A percentile compares a stretch with the other conserved stretches of the same genome.
Conservation (phyloP, 2,329 filamentous ascomycete genomes). For the Ploettnerulaceae sp. region DNA sequence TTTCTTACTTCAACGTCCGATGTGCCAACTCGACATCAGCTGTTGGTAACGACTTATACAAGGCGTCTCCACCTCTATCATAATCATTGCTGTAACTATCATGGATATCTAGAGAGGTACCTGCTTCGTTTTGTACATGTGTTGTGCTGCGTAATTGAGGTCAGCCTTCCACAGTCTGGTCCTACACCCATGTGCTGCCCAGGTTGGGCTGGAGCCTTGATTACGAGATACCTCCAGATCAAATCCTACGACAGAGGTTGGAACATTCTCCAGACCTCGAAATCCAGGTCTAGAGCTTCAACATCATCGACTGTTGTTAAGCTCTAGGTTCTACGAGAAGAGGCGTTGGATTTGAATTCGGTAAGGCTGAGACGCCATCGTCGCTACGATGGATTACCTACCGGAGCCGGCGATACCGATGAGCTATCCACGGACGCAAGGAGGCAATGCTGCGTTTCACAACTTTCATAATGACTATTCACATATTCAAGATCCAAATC, state of each 20-base stretch:
- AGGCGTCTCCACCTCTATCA: slow-evolving; percentile 4
- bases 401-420: slow-evolving; percentile 24
- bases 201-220: not conserved
- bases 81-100: not conserved
- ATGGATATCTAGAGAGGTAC: slow-evolving; percentile 3
- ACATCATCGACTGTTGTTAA: no score
- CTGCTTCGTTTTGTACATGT: slow-evolving; percentile 1
- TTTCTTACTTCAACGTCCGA: slow-evolving; percentile 12
- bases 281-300: no score
- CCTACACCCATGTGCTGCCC: not conserved
- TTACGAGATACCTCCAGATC: not conserved
- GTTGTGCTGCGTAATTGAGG: slow-evolving; percentile 5
- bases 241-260: not conserved
- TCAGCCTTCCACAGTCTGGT: slow-evolving; percentile 7
- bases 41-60: no score
- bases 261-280: not conserved
- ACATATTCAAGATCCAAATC: slow-evolving; percentile 55
- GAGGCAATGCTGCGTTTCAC: slow-evolving; percentile 67
- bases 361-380: not conserved
- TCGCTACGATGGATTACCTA: slow-evolving; percentile 22
- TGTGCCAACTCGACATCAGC: slow-evolving; percentile 3
- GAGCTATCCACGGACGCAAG: slow-evolving; percentile 41
- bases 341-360: not conserved
- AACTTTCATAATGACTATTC: slow-evolving; percentile 74
- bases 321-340: not conserved